These are phyloP conservation scores for Dictyostelium intermedium DNA, from an alignment of 78 protist species.

Conservation along the genomic window DNA sequence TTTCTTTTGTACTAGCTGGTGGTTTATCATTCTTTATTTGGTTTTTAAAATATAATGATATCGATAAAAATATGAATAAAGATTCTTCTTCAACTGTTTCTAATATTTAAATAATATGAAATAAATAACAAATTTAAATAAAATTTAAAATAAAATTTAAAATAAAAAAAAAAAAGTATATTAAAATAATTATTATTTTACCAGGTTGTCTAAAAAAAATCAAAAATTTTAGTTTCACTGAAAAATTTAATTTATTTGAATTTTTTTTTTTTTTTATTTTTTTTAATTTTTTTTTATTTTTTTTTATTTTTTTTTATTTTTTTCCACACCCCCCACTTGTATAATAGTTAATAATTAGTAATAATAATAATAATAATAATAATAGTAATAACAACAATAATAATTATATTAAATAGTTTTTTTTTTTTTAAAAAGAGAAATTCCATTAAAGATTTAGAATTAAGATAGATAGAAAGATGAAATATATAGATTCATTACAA, in stretches of 20 bases:
- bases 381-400: not conserved
- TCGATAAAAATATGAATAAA: not conserved
- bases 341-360: not conserved
- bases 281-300: too few relatives aligned
- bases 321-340: too few relatives aligned
- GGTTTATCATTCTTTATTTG: slow-evolving; percentile 2
- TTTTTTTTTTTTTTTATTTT: too few relatives aligned
- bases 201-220: too few relatives aligned
- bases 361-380: not conserved
- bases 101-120: too few relatives aligned
- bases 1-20: slow-evolving; percentile 12
- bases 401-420: not conserved
- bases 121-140: too few relatives aligned
- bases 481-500: slow-evolving; percentile 50
- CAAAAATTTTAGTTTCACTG: too few relatives aligned
- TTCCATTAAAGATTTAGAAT: not conserved
- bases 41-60: slow-evolving; percentile 4
- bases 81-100: not conserved
- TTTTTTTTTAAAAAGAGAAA: not conserved
- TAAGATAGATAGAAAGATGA: not conserved
- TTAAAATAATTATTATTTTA: too few relatives aligned
- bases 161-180: not conserved
- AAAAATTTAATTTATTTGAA: too few relatives aligned
- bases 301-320: too few relatives aligned
- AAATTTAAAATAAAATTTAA: not conserved